Conservation (phyloP, 805 yeast species). For the Candida peoriensis region DNA sequence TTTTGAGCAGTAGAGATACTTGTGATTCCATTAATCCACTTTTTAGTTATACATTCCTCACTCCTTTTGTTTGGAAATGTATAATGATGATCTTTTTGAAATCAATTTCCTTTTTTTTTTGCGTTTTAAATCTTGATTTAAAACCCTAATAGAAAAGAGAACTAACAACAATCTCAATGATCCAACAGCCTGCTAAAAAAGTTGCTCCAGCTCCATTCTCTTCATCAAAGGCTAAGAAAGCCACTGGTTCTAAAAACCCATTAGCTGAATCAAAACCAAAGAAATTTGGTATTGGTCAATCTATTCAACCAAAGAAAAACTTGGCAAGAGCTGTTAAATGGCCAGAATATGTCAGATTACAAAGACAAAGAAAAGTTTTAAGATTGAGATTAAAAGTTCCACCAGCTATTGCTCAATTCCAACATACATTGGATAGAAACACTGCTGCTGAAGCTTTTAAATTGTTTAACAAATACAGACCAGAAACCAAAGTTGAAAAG, state of each 20-base stretch:
- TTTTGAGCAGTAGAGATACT: background rate
- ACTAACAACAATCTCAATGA: slow-evolving; percentile 1
- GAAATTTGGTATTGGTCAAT: slow-evolving; percentile 96
- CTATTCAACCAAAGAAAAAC: slow-evolving; percentile 92
- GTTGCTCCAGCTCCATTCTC: slow-evolving; percentile 96
- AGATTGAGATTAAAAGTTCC: slow-evolving; percentile 97
- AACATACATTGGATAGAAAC: slow-evolving; percentile 95
- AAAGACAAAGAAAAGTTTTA: slow-evolving; percentile 98
- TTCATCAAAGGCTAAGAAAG: slow-evolving; percentile 62
- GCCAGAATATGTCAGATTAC: slow-evolving; percentile 98
- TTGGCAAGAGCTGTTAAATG: slow-evolving; percentile 96
- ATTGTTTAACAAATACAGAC: slow-evolving; percentile 98
- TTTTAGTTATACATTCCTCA: background rate
- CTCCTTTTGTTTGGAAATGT: background rate
- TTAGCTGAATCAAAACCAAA: slow-evolving; percentile 85
- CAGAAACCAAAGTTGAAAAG: slow-evolving; percentile 96
- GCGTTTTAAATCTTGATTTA: background rate
- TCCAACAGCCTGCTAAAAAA: slow-evolving; percentile 45
- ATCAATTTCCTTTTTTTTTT: background rate
- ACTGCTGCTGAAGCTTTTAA: slow-evolving; percentile 96
- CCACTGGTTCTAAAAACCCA: slow-evolving; percentile 68
- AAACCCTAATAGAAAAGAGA: too few relatives aligned
- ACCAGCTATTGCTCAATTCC: slow-evolving; percentile 97
- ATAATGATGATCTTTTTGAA: too few relatives aligned
- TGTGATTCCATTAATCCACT: background rate